Base-by-base conservation (phyloP, 2,329 filamentous ascomycete genomes). In the Colletotrichum agaves region DNA sequence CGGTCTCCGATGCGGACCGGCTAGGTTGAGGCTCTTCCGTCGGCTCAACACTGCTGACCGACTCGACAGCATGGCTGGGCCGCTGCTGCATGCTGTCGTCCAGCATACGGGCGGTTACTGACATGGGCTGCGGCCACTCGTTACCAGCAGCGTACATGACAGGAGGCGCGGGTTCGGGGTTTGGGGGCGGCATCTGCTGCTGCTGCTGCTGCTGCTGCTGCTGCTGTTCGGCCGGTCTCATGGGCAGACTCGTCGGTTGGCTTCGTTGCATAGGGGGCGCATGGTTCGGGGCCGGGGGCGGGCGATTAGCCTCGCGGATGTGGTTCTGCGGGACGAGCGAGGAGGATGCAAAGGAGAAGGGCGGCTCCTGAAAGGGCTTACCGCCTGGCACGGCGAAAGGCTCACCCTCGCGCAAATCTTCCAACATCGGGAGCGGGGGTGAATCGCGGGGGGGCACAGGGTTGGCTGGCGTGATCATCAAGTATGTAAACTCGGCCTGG, bases 401-500 rank as follows among this genome's bases (percentile, higher is more conserved):
- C 46, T 86, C 87, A 35, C 81, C 81, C 64, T 89, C 86, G 55
- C 85, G 80, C n/a, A 88, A 71, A 61, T 90, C 88, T 55, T 90
- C 88, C 27, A 88, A 83, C 46, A 87, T 80, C 10, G 87, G 87
- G 11, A 88, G 75, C 2, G 84, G 86, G 4, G 86, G 86, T 2
- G 87, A 88, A 23, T 90, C 88, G 75, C 88, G 84, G n/a, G 88
- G 88, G 1, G 88, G 88, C 46, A 86, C 79, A 3, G 88, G 88
- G 75, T 91, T 91, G 44, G 88, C 88, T 1, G 88, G 88, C 0
- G 88, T 88, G 57, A 90, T 84, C 88, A 91, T 90, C 13, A 91
- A 82, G 73, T 91, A 91, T 70, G 88, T 89, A 67, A 91, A 90
- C 74, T 91, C 88, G 71, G 85, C 84, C 76, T 90, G 84, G 76